phyloP scores from a whole-genome alignment of 352 stramenopile genomes.

The Pythium pectinolyticum region DNA sequence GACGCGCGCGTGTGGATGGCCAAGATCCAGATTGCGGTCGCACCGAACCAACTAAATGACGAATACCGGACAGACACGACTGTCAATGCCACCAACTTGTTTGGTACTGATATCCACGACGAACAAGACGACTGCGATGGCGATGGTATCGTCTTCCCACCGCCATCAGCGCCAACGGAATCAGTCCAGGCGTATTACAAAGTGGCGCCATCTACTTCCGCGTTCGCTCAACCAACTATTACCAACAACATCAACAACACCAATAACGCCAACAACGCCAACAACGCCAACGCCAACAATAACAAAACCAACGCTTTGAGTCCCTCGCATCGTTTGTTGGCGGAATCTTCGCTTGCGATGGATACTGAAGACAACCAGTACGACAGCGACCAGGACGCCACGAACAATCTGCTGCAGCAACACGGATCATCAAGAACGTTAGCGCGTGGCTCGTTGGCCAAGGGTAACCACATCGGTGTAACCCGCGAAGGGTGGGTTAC shows the following conservation, averaged over 20 bases:
- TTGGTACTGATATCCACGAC: slow-evolving; percentile 21
- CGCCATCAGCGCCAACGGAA: neutral
- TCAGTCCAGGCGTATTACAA: slow-evolving; percentile 22
- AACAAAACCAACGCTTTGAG: neutral
- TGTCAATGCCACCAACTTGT: slow-evolving; percentile 8
- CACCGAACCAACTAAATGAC: neutral
- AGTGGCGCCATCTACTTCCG: too few relatives aligned
- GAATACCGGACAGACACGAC: neutral
- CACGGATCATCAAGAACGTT: neutral
- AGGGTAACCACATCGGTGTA: slow-evolving; percentile 17
- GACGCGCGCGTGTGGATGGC: slow-evolving; percentile 54
- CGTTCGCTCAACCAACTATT: too few relatives aligned
- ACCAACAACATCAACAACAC: too few relatives aligned
- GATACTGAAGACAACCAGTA: slow-evolving; percentile 12
- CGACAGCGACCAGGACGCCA: neutral
- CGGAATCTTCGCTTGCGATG: slow-evolving; percentile 12
- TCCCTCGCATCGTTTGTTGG: neutral
- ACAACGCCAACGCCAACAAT: neutral
- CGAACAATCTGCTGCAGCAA: neutral
- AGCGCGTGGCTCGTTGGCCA: neutral
- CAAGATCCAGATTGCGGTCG: slow-evolving; percentile 40
- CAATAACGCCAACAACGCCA: neutral
- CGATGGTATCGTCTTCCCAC: neutral
- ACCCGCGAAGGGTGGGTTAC: slow-evolving; percentile 25
- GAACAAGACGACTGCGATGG: slow-evolving; percentile 9